phyloP scores from a whole-genome alignment of 2,329 filamentous ascomycete genomes.

The Alternaria sp. region DNA sequence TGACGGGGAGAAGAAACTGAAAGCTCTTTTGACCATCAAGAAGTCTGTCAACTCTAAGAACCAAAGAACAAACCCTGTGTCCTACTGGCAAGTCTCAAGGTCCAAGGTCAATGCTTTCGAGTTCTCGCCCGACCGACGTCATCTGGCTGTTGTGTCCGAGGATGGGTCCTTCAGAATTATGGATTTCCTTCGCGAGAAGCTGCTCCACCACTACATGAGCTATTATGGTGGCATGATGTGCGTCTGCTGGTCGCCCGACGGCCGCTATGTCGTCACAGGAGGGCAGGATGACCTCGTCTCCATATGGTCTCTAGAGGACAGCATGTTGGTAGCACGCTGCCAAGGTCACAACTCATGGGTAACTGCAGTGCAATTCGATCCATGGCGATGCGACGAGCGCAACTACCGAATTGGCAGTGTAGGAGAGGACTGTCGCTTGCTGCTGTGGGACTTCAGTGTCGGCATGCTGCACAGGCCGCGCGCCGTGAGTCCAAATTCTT shows the following conservation, averaged over 20 bases:
- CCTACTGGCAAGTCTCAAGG: conserved; percentile 90
- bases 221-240: conserved; percentile 95
- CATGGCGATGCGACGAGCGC: conserved; percentile 93
- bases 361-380: conserved; percentile 90
- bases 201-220: conserved; percentile 86
- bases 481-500: conserved; percentile 61
- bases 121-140: conserved; percentile 87
- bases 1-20: conserved; percentile 43
- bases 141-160: conserved; percentile 89
- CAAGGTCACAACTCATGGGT: conserved; percentile 98
- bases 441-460: conserved; percentile 97
- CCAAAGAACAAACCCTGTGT: conserved; percentile 91
- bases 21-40: conserved; percentile 70
- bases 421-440: conserved; percentile 87
- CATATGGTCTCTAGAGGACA: conserved; percentile 91
- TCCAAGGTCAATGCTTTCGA: conserved; percentile 89
- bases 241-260: conserved; percentile 97
- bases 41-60: conserved; percentile 95
- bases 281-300: conserved; percentile 96
- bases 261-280: conserved; percentile 92
- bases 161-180: conserved; percentile 90
- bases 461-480: conserved; percentile 95
- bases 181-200: conserved; percentile 89
- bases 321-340: conserved; percentile 85
- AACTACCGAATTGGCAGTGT: conserved; percentile 97